phyloP scores from a whole-genome alignment of 495 filamentous ascomycete species.

The Diplogelasinospora grovesii region DNA sequence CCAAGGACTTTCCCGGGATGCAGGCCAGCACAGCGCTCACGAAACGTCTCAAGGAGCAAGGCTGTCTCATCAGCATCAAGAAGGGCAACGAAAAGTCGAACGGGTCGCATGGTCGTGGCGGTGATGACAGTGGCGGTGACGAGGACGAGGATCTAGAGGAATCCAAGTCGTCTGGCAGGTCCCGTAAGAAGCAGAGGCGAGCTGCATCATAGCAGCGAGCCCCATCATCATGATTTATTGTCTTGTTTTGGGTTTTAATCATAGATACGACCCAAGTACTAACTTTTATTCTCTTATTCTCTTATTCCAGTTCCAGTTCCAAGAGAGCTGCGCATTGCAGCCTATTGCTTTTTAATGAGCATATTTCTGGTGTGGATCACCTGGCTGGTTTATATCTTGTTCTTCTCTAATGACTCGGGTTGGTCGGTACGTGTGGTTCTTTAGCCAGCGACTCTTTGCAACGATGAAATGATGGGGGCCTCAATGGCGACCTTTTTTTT shows the following conservation, averaged over 20 bases:
- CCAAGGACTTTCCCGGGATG: slow-evolving; percentile 98
- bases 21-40: slow-evolving; percentile 62
- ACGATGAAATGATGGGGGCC: not conserved
- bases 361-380: too few species aligned
- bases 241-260: not conserved
- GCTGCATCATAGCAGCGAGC: not conserved
- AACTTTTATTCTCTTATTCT: too few species aligned
- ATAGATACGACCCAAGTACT: too few species aligned
- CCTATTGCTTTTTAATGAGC: too few species aligned
- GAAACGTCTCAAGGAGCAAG: slow-evolving; percentile 64
- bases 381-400: too few species aligned
- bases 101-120: slow-evolving; percentile 31
- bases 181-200: slow-evolving; percentile 15
- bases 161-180: slow-evolving; percentile 7
- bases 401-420: not conserved
- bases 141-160: slow-evolving; percentile 42
- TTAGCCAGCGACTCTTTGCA: too few species aligned
- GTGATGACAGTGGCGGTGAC: slow-evolving; percentile 33
- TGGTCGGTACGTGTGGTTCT: too few species aligned
- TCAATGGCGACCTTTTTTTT: slow-evolving; percentile 2
- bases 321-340: too few species aligned
- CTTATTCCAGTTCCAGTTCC: too few species aligned
- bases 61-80: slow-evolving; percentile 71
- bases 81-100: slow-evolving; percentile 65
- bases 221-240: not conserved